Evolutionary conservation across 805 yeast species (phyloP), one percentile per base, ranked within the genome.

Genomic region (Candida khao-thaluensis): DNA sequence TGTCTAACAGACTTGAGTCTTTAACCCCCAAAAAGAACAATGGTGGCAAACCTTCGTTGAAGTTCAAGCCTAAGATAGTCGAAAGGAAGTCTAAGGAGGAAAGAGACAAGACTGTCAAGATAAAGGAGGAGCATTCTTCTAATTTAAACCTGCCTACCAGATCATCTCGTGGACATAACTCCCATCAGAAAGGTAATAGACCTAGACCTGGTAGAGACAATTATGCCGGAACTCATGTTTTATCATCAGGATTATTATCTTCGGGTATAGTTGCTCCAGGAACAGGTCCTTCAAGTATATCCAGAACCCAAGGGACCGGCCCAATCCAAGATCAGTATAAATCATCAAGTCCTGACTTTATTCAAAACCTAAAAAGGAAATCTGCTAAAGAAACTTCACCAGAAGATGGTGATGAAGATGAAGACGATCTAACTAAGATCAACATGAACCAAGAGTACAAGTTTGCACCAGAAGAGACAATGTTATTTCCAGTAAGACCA

Each of bases 41-140:
- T 2, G 43, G 44, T 11, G 49, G 64, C 2, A 77, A 78, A 50
- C 76, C 85, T 6, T 69, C 78, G 2, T 64, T 84, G 44, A 82
- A 83, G 59, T 90, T 90, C 63, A 80, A 81, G 59, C 97, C 97
- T 2, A 90, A 90, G 59, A 82, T 73, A 2, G 95, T 90, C 30
- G 89, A 89, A 0, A 71, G 97, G 61, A 79, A 87, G 56, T 66
- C 88, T 8, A 82, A 86, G 50, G 90, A 85, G 50, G 96, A 88
- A 50, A 70, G 96, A 57, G 95, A 80, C 16, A 76, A 77, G 39
- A 90, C 89, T 0, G 54, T 49, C 5, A 51, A 50, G 35, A 74
- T 69, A 47, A 64, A 72, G 43, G 66, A 49, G 17, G 71, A 65
- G 40, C 50, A 50, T 41, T n/a, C n/a, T n/a, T n/a, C n/a, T n/a